These are phyloP conservation scores for Elsinoe perseae DNA, from an alignment of 2,329 filamentous ascomycete species.

Conservation along the genomic window DNA sequence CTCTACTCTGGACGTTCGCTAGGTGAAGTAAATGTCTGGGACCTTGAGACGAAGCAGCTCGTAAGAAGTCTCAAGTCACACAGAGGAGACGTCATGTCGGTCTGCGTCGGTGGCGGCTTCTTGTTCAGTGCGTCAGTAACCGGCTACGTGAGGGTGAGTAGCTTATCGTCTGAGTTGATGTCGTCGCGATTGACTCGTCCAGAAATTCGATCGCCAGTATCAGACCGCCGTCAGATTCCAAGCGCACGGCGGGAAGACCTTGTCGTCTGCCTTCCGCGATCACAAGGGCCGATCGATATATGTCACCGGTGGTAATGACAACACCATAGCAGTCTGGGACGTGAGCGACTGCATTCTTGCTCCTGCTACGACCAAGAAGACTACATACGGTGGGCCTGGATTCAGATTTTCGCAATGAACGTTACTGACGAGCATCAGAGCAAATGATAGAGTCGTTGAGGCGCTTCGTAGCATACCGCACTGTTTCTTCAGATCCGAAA, in stretches of 20 bases:
- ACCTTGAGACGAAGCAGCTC: constrained; percentile 86
- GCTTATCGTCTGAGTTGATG: background rate
- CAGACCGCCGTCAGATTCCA: constrained; percentile 70
- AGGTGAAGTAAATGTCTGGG: constrained; percentile 91
- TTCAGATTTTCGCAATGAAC: background rate
- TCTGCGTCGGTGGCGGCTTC: constrained; percentile 77
- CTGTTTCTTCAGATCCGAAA: constrained; percentile 76
- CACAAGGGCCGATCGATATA: constrained; percentile 71
- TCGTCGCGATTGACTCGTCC: constrained; percentile 16
- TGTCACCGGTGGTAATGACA: constrained; percentile 90
- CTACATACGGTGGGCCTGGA: constrained; percentile 46
- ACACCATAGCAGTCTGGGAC: constrained; percentile 82
- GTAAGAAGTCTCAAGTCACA: constrained; percentile 78
- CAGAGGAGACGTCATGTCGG: constrained; percentile 72
- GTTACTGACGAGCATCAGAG: constrained; percentile 34
- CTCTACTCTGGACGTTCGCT: constrained; percentile 83
- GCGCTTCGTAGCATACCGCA: constrained; percentile 86
- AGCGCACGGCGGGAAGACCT: constrained; percentile 78
- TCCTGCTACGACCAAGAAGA: constrained; percentile 40
- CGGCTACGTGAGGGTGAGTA: constrained; percentile 70
- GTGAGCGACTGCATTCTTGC: constrained; percentile 50
- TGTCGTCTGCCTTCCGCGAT: constrained; percentile 70
- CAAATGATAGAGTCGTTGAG: constrained; percentile 58
- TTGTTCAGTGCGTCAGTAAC: constrained; percentile 85
- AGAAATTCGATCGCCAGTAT: constrained; percentile 75